Evolutionary conservation across 768 basidiomycete genomes (phyloP).

Genomic region (Tulasnella sp.): DNA sequence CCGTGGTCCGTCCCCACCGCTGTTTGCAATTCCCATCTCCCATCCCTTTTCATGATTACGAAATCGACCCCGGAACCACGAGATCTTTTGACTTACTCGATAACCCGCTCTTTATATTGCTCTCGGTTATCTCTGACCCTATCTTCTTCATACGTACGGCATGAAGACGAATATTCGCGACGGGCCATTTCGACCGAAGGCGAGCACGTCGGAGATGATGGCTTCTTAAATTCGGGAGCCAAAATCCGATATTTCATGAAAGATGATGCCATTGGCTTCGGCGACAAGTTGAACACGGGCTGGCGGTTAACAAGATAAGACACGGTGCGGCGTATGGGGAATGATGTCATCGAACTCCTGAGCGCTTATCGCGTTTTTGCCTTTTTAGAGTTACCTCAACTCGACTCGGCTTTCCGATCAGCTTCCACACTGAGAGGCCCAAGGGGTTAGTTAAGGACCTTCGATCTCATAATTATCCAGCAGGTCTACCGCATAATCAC

Average conservation of each 20-base stretch:
- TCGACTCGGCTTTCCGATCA: constrained; percentile 80
- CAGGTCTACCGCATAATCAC: too few species aligned
- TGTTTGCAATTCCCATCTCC: neutral
- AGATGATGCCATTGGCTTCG: constrained; percentile 68
- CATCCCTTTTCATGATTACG: neutral
- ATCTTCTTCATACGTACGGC: neutral
- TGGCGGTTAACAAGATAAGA: constrained; percentile 92
- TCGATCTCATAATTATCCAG: too few species aligned
- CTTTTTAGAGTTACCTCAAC: constrained; percentile 70
- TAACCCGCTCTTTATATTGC: too few species aligned
- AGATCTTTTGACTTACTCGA: too few species aligned
- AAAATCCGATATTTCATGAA: constrained; percentile 96
- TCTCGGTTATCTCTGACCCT: too few species aligned
- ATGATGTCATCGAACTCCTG: constrained; percentile 16
- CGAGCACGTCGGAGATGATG: constrained; percentile 83
- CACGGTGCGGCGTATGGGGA: constrained; percentile 56
- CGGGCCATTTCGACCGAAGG: constrained; percentile 45
- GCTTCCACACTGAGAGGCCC: constrained; percentile 71
- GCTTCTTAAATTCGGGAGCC: constrained; percentile 87
- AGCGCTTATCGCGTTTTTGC: too few species aligned
- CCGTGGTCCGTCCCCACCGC: constrained; percentile 52
- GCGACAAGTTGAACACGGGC: constrained; percentile 61
- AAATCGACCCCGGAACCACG: neutral
- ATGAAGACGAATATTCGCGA: constrained; percentile 84
- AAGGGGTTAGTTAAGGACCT: constrained; percentile 69